phyloP scores from a whole-genome alignment of 2,329 filamentous ascomycete species.

The Aspergillus puulaauensis region DNA sequence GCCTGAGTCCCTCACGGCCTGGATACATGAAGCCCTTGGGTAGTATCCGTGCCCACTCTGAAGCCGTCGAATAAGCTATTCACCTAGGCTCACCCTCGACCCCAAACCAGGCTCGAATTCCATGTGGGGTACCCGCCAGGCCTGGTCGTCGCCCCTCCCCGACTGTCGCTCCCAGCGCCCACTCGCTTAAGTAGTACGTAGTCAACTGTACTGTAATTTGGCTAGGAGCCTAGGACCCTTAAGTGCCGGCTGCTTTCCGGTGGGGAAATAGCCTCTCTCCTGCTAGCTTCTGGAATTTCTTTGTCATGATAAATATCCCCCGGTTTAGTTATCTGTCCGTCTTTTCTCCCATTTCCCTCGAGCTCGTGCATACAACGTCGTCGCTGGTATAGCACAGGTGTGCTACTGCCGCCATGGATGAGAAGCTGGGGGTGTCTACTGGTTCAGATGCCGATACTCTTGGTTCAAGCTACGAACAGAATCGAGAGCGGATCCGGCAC shows the following conservation, averaged over 20 bases:
- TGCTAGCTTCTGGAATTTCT: not conserved
- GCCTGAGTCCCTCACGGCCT: not conserved
- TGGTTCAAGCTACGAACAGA: constrained; percentile 27
- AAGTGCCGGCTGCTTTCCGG: not conserved
- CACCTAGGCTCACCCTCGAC: not conserved
- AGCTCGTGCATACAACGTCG: not conserved
- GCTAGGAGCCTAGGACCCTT: not conserved
- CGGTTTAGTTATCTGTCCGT: not conserved
- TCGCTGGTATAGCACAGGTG: not conserved
- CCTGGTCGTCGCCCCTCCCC: not conserved
- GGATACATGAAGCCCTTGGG: not conserved
- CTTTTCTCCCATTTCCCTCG: not conserved
- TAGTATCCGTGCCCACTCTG: constrained; percentile 2
- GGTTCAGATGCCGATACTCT: constrained; percentile 30
- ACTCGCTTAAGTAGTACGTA: not conserved
- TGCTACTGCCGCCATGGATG: constrained; percentile 13
- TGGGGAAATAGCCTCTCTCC: constrained; percentile 2
- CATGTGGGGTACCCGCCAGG: not conserved
- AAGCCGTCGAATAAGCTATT: not conserved
- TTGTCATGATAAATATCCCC: not conserved
- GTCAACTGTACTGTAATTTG: not conserved
- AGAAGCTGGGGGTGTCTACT: constrained; percentile 18
- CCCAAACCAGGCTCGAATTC: constrained; percentile 1
- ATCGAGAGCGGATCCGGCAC: constrained; percentile 30
- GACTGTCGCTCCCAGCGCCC: not conserved